Conservation (phyloP, 1,284 basidiomycete species). For the Ganoderma resinaceum region DNA sequence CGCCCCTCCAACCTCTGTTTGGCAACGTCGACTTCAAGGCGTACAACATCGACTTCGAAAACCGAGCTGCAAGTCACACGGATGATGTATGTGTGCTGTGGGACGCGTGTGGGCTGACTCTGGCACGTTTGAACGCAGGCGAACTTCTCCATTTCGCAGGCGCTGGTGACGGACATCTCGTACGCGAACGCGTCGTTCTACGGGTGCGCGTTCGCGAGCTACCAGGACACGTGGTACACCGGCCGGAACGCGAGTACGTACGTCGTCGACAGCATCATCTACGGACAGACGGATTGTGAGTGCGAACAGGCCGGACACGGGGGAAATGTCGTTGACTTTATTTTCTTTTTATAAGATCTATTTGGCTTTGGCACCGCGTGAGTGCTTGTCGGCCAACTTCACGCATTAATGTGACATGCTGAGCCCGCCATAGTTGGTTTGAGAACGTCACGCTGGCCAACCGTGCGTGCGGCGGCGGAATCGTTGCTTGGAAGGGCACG, state of each 20-base stretch:
- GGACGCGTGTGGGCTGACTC: neutral
- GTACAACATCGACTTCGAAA: slow-evolving; percentile 74
- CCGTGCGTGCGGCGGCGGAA: slow-evolving; percentile 67
- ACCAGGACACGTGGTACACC: slow-evolving; percentile 73
- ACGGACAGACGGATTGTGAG: slow-evolving; percentile 70
- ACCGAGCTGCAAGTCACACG: slow-evolving; percentile 58
- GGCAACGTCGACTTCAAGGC: slow-evolving; percentile 66
- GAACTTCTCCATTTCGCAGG: slow-evolving; percentile 63
- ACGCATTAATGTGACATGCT: neutral
- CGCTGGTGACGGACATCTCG: slow-evolving; percentile 64
- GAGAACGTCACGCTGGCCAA: slow-evolving; percentile 65
- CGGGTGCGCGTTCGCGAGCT: slow-evolving; percentile 67
- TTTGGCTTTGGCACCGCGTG: slow-evolving; percentile 53
- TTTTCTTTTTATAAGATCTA: slow-evolving; percentile 20
- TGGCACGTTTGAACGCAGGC: slow-evolving; percentile 44
- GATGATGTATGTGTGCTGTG: neutral
- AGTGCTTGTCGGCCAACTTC: slow-evolving; percentile 26
- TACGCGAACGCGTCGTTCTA: slow-evolving; percentile 75
- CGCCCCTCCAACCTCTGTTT: slow-evolving; percentile 59
- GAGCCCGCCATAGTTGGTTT: slow-evolving; percentile 56
- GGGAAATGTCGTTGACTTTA: neutral
- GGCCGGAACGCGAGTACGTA: slow-evolving; percentile 67
- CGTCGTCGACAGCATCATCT: slow-evolving; percentile 66
- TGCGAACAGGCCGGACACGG: slow-evolving; percentile 3
- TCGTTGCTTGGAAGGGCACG: slow-evolving; percentile 67